These are phyloP conservation scores for Syzygium grande DNA, from an alignment of 345 rosid species.

Conservation along the genomic window DNA sequence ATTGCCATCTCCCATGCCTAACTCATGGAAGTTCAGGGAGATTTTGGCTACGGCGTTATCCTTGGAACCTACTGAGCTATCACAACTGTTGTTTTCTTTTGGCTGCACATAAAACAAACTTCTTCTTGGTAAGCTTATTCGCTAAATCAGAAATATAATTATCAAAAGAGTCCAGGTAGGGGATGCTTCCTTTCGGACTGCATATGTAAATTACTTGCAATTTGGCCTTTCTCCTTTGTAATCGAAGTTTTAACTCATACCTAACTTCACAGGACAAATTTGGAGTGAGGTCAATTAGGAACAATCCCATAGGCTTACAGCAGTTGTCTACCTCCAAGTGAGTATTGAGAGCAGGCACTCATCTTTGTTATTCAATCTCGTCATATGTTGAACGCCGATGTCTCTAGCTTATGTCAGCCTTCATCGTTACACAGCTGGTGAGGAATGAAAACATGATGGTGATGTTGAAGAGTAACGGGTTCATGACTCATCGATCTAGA, in stretches of 20 bases:
- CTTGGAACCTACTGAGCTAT: slow-evolving; percentile 75
- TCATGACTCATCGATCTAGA: neutral
- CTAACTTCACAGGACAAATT: slow-evolving; percentile 38
- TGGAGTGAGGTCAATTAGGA: slow-evolving; percentile 52
- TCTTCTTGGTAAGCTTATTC: slow-evolving; percentile 53
- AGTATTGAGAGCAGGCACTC: slow-evolving; percentile 79
- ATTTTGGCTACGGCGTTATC: slow-evolving; percentile 78
- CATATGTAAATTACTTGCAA: neutral
- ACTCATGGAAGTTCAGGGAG: slow-evolving; percentile 83
- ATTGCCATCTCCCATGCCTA: slow-evolving; percentile 76
- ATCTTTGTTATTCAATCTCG: slow-evolving; percentile 85
- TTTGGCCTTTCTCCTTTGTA: neutral
- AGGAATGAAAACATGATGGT: neutral
- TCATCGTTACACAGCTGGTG: slow-evolving; percentile 33
- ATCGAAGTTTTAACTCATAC: neutral
- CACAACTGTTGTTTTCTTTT: slow-evolving; percentile 83
- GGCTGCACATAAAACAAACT: slow-evolving; percentile 52
- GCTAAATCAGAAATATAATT: neutral
- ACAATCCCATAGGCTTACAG: slow-evolving; percentile 41
- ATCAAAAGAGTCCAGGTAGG: neutral
- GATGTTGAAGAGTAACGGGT: neutral
- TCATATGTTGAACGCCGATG: slow-evolving; percentile 73
- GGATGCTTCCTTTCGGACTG: neutral
- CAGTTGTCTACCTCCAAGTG: slow-evolving; percentile 76
- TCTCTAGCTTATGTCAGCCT: slow-evolving; percentile 44